phyloP scores from a whole-genome alignment of 768 basidiomycete genomes.

The Leucocoprinus leucothites region DNA sequence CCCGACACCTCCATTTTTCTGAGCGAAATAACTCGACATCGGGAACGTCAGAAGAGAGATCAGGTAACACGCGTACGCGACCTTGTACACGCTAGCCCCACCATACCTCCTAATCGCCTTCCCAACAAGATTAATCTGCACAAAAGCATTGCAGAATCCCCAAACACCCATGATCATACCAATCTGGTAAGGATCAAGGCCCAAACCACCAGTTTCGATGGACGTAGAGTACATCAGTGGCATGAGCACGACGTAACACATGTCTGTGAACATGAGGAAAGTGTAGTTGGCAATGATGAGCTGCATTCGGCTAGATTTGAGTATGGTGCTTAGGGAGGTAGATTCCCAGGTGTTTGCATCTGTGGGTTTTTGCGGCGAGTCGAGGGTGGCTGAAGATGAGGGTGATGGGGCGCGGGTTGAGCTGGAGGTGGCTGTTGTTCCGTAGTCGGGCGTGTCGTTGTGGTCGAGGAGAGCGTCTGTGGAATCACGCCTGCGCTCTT shows the following conservation, averaged over 20 bases:
- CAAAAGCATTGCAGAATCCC: slow-evolving; percentile 47
- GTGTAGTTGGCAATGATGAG: slow-evolving; percentile 29
- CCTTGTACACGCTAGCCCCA: slow-evolving; percentile 44
- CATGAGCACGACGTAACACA: slow-evolving; percentile 31
- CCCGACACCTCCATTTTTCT: slow-evolving; percentile 26
- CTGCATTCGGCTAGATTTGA: slow-evolving; percentile 26
- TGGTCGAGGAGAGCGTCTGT: slow-evolving; percentile 9
- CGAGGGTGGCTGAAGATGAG: slow-evolving; percentile 9
- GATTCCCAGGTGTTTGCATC: slow-evolving; percentile 6
- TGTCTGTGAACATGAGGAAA: slow-evolving; percentile 36
- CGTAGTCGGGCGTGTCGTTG: slow-evolving; percentile 12
- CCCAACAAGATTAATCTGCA: slow-evolving; percentile 52
- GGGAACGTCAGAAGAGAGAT: slow-evolving; percentile 31
- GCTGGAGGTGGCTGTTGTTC: slow-evolving; percentile 12
- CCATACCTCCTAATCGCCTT: slow-evolving; percentile 51
- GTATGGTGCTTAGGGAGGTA: slow-evolving; percentile 18
- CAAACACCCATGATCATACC: slow-evolving; percentile 50
- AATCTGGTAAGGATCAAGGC: slow-evolving; percentile 58
- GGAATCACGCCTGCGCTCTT: not conserved
- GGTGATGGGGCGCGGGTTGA: slow-evolving; percentile 5
- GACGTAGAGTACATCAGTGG: slow-evolving; percentile 57
- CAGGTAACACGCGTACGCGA: slow-evolving; percentile 25
- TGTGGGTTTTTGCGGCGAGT: slow-evolving; percentile 3
- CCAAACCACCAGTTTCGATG: slow-evolving; percentile 58
- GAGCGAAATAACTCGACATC: slow-evolving; percentile 29